Evolutionary conservation across 306 rosid genomes (phyloP).

Genomic region (Prinsepia uniflora): DNA sequence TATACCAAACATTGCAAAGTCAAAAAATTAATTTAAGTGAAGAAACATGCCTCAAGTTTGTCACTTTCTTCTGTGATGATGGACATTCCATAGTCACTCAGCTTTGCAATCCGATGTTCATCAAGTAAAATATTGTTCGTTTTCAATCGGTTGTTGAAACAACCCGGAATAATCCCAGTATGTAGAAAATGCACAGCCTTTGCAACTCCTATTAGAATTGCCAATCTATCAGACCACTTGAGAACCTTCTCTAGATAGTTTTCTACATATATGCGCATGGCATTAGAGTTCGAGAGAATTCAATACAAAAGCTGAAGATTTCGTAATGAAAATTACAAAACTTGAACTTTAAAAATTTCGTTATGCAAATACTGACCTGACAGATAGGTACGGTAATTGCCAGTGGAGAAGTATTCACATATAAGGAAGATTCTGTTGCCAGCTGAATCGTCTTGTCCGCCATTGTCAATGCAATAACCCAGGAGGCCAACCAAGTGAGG

Average conservation of each 20-base stretch:
- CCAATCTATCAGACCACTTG: conserved; percentile 80
- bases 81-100: conserved; percentile 85
- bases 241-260: conserved; percentile 52
- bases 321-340: too few species aligned
- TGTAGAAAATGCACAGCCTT: conserved; percentile 86
- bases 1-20: neutral
- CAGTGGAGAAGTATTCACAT: conserved; percentile 60
- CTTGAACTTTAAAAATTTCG: neutral
- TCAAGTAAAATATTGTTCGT: conserved; percentile 70
- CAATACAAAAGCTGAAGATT: neutral
- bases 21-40: conserved; percentile 2
- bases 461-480: conserved; percentile 67
- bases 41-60: conserved; percentile 51
- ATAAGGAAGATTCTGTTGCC: conserved; percentile 55
- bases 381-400: conserved; percentile 52
- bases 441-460: conserved; percentile 50
- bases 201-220: conserved; percentile 75
- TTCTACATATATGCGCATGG: conserved; percentile 37
- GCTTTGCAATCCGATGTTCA: conserved; percentile 68
- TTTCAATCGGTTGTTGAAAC: conserved; percentile 59
- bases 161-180: conserved; percentile 74
- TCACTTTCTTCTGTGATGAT: conserved; percentile 53
- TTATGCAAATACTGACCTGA: conserved; percentile 44
- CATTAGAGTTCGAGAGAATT: conserved; percentile 24
- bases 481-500: conserved; percentile 81